These are phyloP conservation scores for Mycena olivaceomarginata DNA, from an alignment of 768 basidiomycete genomes.

Conservation along the genomic window DNA sequence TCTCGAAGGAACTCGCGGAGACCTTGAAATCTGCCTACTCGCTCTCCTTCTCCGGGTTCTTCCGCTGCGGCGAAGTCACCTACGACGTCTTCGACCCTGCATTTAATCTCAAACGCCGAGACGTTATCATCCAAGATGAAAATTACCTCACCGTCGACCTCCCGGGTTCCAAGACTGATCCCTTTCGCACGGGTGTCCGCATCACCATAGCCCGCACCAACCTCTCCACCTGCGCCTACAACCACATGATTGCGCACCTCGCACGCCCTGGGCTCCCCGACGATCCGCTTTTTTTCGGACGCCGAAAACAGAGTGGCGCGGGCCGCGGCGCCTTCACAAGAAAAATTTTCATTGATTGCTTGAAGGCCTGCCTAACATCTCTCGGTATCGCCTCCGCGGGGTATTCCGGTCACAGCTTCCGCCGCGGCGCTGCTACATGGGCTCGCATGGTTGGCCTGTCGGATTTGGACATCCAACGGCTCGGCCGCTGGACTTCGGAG, in stretches of 20 bases:
- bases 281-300: conserved; percentile 7
- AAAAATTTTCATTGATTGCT: conserved; percentile 23
- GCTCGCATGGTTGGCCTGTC: no score
- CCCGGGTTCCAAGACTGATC: conserved; percentile 25
- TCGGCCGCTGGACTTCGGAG: background rate
- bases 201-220: conserved; percentile 10
- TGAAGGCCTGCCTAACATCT: background rate
- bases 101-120: conserved; percentile 18
- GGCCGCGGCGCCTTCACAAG: conserved; percentile 17
- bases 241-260: conserved; percentile 7
- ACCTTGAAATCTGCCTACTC: conserved; percentile 11
- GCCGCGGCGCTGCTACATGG: no score
- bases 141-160: conserved; percentile 21
- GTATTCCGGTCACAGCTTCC: no score
- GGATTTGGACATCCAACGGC: no score
- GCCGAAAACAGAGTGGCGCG: background rate
- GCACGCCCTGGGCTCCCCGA: conserved; percentile 14
- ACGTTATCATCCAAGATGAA: conserved; percentile 2
- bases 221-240: conserved; percentile 21
- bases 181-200: background rate
- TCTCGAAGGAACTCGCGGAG: conserved; percentile 12
- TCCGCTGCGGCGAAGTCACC: conserved; percentile 24
- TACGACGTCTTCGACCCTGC: conserved; percentile 22
- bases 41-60: conserved; percentile 15
- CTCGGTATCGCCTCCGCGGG: no score